Evolutionary conservation across 208 protist genomes (phyloP), one percentile per base, ranked within the genome.

Genomic region (Herpetomonas tarakana): DNA sequence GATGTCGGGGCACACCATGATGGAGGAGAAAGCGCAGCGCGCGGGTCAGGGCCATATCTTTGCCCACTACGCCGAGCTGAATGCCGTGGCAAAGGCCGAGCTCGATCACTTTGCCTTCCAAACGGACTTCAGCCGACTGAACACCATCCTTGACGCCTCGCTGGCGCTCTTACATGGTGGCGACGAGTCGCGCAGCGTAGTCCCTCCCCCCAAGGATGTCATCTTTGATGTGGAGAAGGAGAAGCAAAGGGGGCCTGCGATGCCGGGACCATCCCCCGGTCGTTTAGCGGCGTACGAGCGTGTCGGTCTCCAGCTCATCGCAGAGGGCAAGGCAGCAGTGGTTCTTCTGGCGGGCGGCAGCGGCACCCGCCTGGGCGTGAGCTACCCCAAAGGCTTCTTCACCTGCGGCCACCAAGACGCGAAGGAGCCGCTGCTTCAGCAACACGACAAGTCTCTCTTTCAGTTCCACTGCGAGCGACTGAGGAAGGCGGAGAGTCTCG

Each of bases 331-430:
- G 59, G 81, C 96, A 0, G 98, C 87, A 6, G 83, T 97, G 45
- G 56, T 99, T 16, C 74, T 99, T 22, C 75, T 99, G 29, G 98
- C 98, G 0, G 98, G 98, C 30, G 98, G 98, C 27, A 98, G 98
- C 74, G 98, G 98, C 39, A 99, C 98, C 7, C 87, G 98, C 7
- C 89, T 99, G 9, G 98, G 98, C 19, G 89, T 88, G 21, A 67
- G 65, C 12, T 64, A 97, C 1, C 98, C 98, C 3, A 99, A 99
- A 75, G 98, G 98, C 0, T 62, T 96, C 26, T 91, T 95, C 52
- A 66, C 68, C 58, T 86, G 74, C 58, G 63, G 66, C 14, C 62
- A 69, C 24, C 86, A 96, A 45, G 62, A 94, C 35, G 35, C 35
- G 35, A 14, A 6, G 35, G 14, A 6, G 9, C 9, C 6, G 35